These are phyloP conservation scores for Byssothecium circinans DNA, from an alignment of 2,329 filamentous ascomycete species.

Conservation along the genomic window DNA sequence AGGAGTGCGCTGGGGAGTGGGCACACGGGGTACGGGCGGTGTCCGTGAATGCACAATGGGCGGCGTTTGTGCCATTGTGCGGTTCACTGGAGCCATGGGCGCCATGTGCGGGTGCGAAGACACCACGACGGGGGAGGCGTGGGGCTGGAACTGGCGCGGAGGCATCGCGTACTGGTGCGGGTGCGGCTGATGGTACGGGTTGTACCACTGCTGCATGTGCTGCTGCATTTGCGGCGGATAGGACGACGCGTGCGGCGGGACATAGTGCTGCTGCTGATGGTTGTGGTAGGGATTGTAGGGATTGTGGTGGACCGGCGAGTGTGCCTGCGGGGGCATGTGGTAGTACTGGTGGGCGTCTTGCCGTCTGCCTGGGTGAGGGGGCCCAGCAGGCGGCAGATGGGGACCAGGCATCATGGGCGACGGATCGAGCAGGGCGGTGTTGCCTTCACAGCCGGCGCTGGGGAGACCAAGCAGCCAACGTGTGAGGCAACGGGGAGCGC, in stretches of 20 bases:
- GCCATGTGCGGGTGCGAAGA: slow-evolving; percentile 49
- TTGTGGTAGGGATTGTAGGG: slow-evolving; percentile 43
- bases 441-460: slow-evolving; percentile 45
- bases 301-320: slow-evolving; percentile 44
- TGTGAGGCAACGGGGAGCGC: slow-evolving; percentile 39
- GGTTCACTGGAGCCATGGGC: slow-evolving; percentile 53
- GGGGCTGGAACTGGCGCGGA: slow-evolving; percentile 42
- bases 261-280: slow-evolving; percentile 45
- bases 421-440: slow-evolving; percentile 39
- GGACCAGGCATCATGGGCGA: slow-evolving; percentile 77
- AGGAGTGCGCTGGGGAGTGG: slow-evolving; percentile 35
- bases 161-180: slow-evolving; percentile 44
- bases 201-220: slow-evolving; percentile 44
- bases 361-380: slow-evolving; percentile 45
- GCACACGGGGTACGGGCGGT: slow-evolving; percentile 35
- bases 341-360: slow-evolving; percentile 44
- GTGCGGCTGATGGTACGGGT: slow-evolving; percentile 44
- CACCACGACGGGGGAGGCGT: slow-evolving; percentile 50
- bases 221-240: slow-evolving; percentile 43
- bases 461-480: slow-evolving; percentile 42
- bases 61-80: slow-evolving; percentile 40
- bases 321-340: slow-evolving; percentile 39
- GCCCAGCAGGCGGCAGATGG: slow-evolving; percentile 43
- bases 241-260: slow-evolving; percentile 40
- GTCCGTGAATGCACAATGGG: slow-evolving; percentile 42